These are phyloP conservation scores for Sparassis latifolia DNA, from an alignment of 1,284 basidiomycete species.

Conservation along the genomic window DNA sequence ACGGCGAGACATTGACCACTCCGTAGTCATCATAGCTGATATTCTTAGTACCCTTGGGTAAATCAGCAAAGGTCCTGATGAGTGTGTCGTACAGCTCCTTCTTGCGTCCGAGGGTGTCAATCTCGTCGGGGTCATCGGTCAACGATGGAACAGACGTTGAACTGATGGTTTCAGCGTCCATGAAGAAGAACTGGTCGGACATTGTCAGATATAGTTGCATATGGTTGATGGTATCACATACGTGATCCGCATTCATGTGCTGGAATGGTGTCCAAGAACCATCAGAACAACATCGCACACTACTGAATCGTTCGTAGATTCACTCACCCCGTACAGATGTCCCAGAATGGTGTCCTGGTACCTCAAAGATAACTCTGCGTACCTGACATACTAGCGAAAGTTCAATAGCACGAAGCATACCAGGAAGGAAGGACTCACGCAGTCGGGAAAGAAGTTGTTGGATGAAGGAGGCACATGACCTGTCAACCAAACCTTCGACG, in stretches of 20 bases:
- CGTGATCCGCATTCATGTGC: slow-evolving; percentile 78
- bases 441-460: slow-evolving; percentile 81
- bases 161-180: slow-evolving; percentile 39
- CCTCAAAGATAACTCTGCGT: slow-evolving; percentile 75
- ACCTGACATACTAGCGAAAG: slow-evolving; percentile 61
- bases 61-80: slow-evolving; percentile 47
- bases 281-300: slow-evolving; percentile 6
- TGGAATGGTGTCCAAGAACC: slow-evolving; percentile 17
- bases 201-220: background rate
- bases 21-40: slow-evolving; percentile 62
- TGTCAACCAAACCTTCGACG: slow-evolving; percentile 29
- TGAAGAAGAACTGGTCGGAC: slow-evolving; percentile 49
- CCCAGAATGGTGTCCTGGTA: slow-evolving; percentile 91
- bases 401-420: slow-evolving; percentile 5
- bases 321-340: slow-evolving; percentile 77
- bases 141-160: background rate
- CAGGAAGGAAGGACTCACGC: slow-evolving; percentile 44
- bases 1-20: slow-evolving; percentile 73
- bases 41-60: slow-evolving; percentile 46
- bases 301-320: slow-evolving; percentile 4
- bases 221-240: slow-evolving; percentile 28
- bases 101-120: slow-evolving; percentile 18
- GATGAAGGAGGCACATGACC: slow-evolving; percentile 79
- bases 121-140: slow-evolving; percentile 8
- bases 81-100: slow-evolving; percentile 46